Percentiles rank a stretch among this genome's conserved stretches.
Conservation (phyloP, 2,329 filamentous ascomycete species). For the Cercospora sesami region DNA sequence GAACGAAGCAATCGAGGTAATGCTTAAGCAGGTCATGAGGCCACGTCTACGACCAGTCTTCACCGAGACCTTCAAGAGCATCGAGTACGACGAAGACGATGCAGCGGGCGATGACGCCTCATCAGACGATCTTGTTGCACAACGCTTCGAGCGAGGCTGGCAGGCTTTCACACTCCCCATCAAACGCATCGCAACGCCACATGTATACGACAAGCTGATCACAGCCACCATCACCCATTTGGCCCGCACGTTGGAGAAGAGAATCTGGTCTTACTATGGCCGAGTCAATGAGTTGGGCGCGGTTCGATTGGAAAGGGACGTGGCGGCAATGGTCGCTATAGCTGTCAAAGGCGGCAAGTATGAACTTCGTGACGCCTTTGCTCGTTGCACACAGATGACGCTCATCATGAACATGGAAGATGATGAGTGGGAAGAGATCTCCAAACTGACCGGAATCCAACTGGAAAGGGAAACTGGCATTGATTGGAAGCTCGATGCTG, state of each 20-base stretch:
- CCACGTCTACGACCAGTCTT: slow-evolving; percentile 80
- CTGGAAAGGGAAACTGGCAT: slow-evolving; percentile 63
- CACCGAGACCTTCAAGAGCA: slow-evolving; percentile 84
- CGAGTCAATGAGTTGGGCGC: slow-evolving; percentile 79
- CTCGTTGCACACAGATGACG: slow-evolving; percentile 73
- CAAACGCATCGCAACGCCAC: slow-evolving; percentile 75
- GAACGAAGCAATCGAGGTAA: slow-evolving; percentile 77
- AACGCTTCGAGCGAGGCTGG: slow-evolving; percentile 83
- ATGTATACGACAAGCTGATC: slow-evolving; percentile 74
- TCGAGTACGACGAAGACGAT: slow-evolving; percentile 73
- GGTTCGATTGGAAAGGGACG: slow-evolving; percentile 79
- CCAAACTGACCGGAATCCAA: slow-evolving; percentile 48
- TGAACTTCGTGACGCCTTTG: slow-evolving; percentile 73
- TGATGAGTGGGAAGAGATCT: slow-evolving; percentile 82
- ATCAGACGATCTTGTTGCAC: slow-evolving; percentile 64
- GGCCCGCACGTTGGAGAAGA: slow-evolving; percentile 77
- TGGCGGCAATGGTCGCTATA: slow-evolving; percentile 69
- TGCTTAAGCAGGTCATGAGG: slow-evolving; percentile 86
- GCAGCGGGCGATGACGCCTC: slow-evolving; percentile 49
- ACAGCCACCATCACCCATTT: slow-evolving; percentile 73
- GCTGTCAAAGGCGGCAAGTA: slow-evolving; percentile 72
- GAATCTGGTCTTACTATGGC: slow-evolving; percentile 77
- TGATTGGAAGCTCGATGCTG: slow-evolving; percentile 68
- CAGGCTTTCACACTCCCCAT: slow-evolving; percentile 81
- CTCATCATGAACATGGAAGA: slow-evolving; percentile 93